A percentile compares a stretch with the other conserved stretches of the same genome.
phyloP scores from a whole-genome alignment of 192 early-diverging fungal genomes.

The Backusella psychrophila region DNA sequence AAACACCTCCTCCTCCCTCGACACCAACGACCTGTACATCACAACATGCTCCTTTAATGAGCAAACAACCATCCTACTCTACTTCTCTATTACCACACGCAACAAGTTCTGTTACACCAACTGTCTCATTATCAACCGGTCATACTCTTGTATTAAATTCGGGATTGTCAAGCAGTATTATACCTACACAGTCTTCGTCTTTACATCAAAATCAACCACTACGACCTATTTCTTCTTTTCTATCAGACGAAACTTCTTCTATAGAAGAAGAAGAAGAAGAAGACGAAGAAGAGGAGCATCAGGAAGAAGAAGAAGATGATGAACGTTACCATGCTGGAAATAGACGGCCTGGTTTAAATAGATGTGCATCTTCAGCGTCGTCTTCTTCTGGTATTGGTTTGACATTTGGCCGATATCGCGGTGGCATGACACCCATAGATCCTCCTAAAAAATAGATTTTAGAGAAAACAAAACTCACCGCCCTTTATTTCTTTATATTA shows the following conservation, averaged over 20 bases:
- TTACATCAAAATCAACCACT: neutral
- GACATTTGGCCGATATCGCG: constrained; percentile 14
- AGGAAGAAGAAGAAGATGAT: neutral
- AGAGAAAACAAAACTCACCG: neutral
- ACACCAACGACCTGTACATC: neutral
- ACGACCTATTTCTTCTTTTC: constrained; percentile 9
- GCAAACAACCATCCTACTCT: constrained; percentile 10
- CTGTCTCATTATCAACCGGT: constrained; percentile 10
- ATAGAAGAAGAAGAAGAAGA: neutral
- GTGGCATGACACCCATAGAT: constrained; percentile 7
- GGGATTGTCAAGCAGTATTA: constrained; percentile 4
- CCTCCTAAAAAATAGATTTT: constrained; percentile 10
- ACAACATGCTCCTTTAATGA: neutral
- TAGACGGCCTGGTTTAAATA: neutral
- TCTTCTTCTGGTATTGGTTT: constrained; percentile 16
- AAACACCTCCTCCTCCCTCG: neutral
- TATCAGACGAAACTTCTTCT: constrained; percentile 10
- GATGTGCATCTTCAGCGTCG: constrained; percentile 8
- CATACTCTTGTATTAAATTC: constrained; percentile 12
- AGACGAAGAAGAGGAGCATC: no score
- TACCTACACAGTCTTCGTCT: neutral
- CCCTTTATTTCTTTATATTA: neutral
- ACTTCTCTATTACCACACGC: constrained; percentile 6
- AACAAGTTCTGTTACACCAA: neutral
- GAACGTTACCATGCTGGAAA: neutral